phyloP scores from a whole-genome alignment of 179 eudicot genomes.

The Actinidia polygama region DNA sequence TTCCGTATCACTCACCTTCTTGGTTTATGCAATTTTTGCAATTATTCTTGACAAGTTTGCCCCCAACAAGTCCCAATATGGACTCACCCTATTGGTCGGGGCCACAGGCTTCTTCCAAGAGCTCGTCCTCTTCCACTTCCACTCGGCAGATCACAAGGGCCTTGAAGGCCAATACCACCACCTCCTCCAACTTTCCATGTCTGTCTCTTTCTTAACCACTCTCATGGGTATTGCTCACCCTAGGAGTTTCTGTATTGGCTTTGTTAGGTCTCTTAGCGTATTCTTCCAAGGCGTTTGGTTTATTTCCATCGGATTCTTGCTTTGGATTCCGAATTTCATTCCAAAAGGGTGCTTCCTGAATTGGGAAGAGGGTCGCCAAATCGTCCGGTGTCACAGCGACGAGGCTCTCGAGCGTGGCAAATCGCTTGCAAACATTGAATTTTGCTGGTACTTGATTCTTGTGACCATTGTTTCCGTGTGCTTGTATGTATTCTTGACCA shows the following conservation, averaged over 20 bases:
- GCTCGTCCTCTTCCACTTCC: conserved; percentile 72
- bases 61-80: conserved; percentile 31
- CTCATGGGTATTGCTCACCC: conserved; percentile 52
- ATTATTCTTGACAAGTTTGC: conserved; percentile 43
- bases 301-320: conserved; percentile 70
- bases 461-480: conserved; percentile 41
- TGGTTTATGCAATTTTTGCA: conserved; percentile 59
- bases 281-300: conserved; percentile 75
- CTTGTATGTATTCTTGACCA: conserved; percentile 44
- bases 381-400: conserved; percentile 57
- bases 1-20: conserved; percentile 58
- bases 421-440: conserved; percentile 62
- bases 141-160: conserved; percentile 85
- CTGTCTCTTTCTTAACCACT: conserved; percentile 47
- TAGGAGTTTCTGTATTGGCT: conserved; percentile 48
- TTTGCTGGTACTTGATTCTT: conserved; percentile 65
- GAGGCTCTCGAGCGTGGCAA: conserved; percentile 68
- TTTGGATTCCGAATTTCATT: conserved; percentile 69
- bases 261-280: conserved; percentile 69
- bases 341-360: conserved; percentile 73
- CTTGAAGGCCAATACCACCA: conserved; percentile 84
- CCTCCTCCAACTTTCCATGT: conserved; percentile 65
- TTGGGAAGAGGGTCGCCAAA: conserved; percentile 62
- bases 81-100: conserved; percentile 50
- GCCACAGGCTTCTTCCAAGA: conserved; percentile 68